Base-by-base conservation (phyloP, 2,329 filamentous ascomycete genomes). In the Endothia cerciana region DNA sequence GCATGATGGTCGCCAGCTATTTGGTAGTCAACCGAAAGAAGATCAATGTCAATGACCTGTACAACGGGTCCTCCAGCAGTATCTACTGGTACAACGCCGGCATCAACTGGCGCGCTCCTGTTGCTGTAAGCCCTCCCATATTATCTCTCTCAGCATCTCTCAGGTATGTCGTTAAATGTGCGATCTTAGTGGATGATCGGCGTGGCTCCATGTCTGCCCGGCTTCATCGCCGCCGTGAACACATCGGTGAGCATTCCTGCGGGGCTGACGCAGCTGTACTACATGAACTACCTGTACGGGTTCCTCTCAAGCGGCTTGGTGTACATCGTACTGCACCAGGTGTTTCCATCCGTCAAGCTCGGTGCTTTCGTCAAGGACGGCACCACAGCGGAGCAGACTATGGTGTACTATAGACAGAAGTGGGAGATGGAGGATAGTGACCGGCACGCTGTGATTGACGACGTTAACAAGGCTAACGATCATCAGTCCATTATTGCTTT, bases 51-150 rank as follows among this genome's bases (percentile, higher is more conserved):
- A 58, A 53, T 22, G 75, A 77, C 51, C 66, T 79, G 33, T 79
- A 75, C 47, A 64, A 69, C 38, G 74, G 72, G 5, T 70, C 75
- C 45, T 60, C 68, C 2, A 63, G 65, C 0, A 75, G 76, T 60
- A 73, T 80, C 2, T 81, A 81, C 68, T 80, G 78, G 78, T 81
- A 77, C 65, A 76, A 68, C 4, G 69, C 68, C n/a, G 79, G 79
- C 2, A 40, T 78, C 13, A 81, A 81, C 62, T 80, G 77, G 77
- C 73, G 79, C 4, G 78, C 80, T 1, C 72, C 75, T 0, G 71
- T 75, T 30, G 77, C 79, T 36, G 78, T 80, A 70, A 69, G 78
- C 74, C n/a, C 8, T 7, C 0, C 43, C 36, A 53, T 15, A n/a
- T n/a, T n/a, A n/a, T n/a, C n/a, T 25, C 4, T 30, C 4, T 15